Evolutionary conservation across 2,329 filamentous ascomycete genomes (phyloP).

Genomic region (Tolypocladium capitatum): DNA sequence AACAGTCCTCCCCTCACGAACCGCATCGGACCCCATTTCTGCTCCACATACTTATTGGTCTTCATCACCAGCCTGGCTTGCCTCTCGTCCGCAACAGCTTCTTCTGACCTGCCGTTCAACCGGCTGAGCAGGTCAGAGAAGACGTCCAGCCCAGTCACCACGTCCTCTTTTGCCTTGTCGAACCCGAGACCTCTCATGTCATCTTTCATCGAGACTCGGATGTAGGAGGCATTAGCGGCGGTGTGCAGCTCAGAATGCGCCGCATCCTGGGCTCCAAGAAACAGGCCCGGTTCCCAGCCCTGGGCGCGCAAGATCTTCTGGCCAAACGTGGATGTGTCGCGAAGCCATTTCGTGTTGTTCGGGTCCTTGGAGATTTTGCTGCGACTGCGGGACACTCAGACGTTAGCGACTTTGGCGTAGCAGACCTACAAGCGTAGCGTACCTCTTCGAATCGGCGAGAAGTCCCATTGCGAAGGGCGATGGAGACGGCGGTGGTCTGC

Average conservation of each 20-base stretch:
- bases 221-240: constrained; percentile 69
- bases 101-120: constrained; percentile 75
- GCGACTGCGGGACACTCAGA: constrained; percentile 12
- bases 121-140: constrained; percentile 79
- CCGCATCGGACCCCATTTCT: constrained; percentile 65
- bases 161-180: constrained; percentile 57
- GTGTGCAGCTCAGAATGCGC: constrained; percentile 65
- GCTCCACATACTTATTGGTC: constrained; percentile 59
- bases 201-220: constrained; percentile 75
- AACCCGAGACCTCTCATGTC: constrained; percentile 85
- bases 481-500: neutral
- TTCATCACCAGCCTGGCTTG: constrained; percentile 55
- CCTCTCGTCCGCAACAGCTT: constrained; percentile 57
- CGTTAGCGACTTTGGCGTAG: constrained; percentile 4
- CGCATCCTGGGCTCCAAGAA: constrained; percentile 65
- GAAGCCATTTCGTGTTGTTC: constrained; percentile 89
- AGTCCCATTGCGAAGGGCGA: constrained; percentile 19
- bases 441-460: constrained; percentile 22
- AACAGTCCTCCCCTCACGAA: constrained; percentile 78
- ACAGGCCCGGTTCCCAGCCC: constrained; percentile 80
- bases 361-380: constrained; percentile 77
- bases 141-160: constrained; percentile 73
- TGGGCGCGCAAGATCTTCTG: constrained; percentile 79
- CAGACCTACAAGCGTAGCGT: neutral
- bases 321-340: constrained; percentile 70